phyloP scores from a whole-genome alignment of 129 eudicot species.

The Silybum marianum region DNA sequence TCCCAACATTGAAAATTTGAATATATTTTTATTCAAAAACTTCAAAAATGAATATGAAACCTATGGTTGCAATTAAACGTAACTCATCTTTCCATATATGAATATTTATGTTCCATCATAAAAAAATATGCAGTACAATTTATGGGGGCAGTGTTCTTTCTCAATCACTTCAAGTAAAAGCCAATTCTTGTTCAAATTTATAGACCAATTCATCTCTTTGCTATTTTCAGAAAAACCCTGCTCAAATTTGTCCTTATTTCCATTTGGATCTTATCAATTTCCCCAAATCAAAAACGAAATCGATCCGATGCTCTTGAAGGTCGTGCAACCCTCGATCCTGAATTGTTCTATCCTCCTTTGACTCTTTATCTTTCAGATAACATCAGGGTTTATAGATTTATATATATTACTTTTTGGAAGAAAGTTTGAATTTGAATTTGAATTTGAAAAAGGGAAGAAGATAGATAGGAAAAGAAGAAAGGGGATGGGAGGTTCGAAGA shows the following conservation, averaged over 20 bases:
- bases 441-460: background rate
- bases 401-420: background rate
- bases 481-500: conserved; percentile 55
- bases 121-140: background rate
- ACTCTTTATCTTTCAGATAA: conserved; percentile 16
- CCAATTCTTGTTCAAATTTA: background rate
- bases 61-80: background rate
- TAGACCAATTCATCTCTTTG: conserved; percentile 13
- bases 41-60: too few species aligned
- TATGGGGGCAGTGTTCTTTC: conserved; percentile 1
- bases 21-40: too few species aligned
- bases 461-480: conserved; percentile 24
- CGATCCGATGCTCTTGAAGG: conserved; percentile 28
- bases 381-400: conserved; percentile 13
- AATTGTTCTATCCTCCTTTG: background rate
- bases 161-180: background rate
- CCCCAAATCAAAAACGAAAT: background rate
- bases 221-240: background rate
- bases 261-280: conserved; percentile 15
- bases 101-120: background rate
- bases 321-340: conserved; percentile 23
- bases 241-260: conserved; percentile 4
- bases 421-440: conserved; percentile 10
- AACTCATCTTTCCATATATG: background rate
- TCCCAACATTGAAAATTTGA: too few species aligned